Base-by-base conservation (phyloP, 768 basidiomycete genomes). In the Suillus placidus region DNA sequence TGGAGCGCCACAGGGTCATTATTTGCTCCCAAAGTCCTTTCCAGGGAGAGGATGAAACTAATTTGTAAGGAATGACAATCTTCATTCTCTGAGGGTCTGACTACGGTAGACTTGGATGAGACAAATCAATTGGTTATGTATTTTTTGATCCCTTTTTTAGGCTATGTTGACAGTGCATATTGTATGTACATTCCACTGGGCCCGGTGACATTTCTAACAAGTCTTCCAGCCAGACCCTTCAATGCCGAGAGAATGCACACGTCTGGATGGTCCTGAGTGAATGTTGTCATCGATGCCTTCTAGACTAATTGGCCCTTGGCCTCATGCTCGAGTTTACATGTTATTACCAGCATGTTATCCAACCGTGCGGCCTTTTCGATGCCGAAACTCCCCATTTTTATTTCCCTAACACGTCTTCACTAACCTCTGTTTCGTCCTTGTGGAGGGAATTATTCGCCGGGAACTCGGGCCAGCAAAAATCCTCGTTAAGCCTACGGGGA, bases 401-500 rank as follows among this genome's bases (percentile, higher is more conserved):
- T 74, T 83, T 81, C 67, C 75, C 10, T 10, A 3, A 12, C 10
- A 13, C 26, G 26, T 26, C 37, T 13, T 38, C 10, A 32, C 37
- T 18, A 5, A 14, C 12, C 14, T 16, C 4, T 75, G 79, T 14
- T 84, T 83, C 68, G 70, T 88, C 3, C 81, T 84, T 62, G 64
- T 63, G 0, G 71, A 80, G 9, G 78, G 76, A 30, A 74, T 87
- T 60, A 77, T 81, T 12, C 85, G 87, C 63, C 80, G 84, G 23
- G 86, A 88, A 68, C 64, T 89, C 23, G 87, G 88, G 69, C 85
- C 85, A 6, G 82, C 80, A 23, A 88, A 88, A 57, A 80, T 88
- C 54, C 79, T 88, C 60, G 60, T 88, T 64, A 84, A 83, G 43
- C 70, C 77, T 3, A 85, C 70, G 86, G 86, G 30, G 88, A 88